Conservation (phyloP, 1,284 basidiomycete species). For the Cystobasidium sp. region DNA sequence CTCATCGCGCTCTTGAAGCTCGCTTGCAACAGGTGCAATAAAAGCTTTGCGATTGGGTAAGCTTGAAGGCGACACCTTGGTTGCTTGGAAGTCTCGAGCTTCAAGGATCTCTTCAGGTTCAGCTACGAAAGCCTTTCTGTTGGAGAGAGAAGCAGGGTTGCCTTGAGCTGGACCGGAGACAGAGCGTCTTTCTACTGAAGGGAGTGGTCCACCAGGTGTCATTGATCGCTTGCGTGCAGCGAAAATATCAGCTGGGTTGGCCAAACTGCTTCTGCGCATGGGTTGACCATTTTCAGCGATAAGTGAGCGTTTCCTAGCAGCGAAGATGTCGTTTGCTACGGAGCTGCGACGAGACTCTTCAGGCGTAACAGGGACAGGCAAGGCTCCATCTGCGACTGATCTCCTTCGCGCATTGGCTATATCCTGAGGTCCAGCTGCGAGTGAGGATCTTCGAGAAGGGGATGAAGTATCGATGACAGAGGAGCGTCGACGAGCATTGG, state of each 20-base stretch:
- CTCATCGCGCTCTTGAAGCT: not conserved
- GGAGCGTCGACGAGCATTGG: constrained; percentile 31
- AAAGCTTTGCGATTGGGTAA: constrained; percentile 28
- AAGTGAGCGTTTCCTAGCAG: constrained; percentile 28
- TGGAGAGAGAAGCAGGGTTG: constrained; percentile 8
- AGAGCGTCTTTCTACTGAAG: constrained; percentile 10
- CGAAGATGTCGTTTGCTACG: constrained; percentile 30
- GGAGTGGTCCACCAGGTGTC: not conserved
- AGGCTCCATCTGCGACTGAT: constrained; percentile 13
- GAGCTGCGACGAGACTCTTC: constrained; percentile 30
- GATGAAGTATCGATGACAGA: constrained; percentile 13
- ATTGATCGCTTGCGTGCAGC: constrained; percentile 35
- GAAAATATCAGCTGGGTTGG: constrained; percentile 28
- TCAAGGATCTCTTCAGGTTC: constrained; percentile 4
- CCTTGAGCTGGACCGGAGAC: constrained; percentile 13
- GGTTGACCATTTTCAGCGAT: constrained; percentile 10
- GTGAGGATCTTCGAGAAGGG: constrained; percentile 7
- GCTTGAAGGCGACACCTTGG: constrained; percentile 17
- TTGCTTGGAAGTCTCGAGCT: constrained; percentile 12
- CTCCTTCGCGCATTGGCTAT: constrained; percentile 28
- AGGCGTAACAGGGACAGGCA: constrained; percentile 1
- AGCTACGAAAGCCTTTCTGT: constrained; percentile 15
- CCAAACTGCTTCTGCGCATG: constrained; percentile 29
- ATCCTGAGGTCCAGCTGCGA: constrained; percentile 15
- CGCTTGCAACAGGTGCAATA: constrained; percentile 13